These are phyloP conservation scores for Mycena indigotica DNA, from an alignment of 768 basidiomycete species.

Conservation along the genomic window DNA sequence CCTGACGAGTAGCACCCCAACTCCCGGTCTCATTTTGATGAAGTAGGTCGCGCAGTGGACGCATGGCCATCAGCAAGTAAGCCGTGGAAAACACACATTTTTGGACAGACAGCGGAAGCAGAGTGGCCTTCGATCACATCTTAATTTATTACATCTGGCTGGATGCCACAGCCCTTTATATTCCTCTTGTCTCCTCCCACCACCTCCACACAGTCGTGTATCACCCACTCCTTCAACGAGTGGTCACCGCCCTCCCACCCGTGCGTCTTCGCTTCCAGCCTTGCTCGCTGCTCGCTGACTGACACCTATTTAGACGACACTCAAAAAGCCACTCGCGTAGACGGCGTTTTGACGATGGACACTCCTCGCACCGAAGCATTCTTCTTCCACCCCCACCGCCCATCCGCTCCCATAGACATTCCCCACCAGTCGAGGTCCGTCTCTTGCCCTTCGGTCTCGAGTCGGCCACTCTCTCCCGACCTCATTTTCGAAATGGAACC, in stretches of 20 bases:
- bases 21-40: no score
- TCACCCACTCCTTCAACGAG: background rate
- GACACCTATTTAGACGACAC: background rate
- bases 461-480: constrained; percentile 43
- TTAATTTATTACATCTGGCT: no score
- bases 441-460: constrained; percentile 27
- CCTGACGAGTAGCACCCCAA: no score
- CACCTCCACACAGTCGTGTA: no score
- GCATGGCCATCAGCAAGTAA: background rate
- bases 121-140: background rate
- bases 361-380: constrained; percentile 14
- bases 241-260: background rate
- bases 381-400: constrained; percentile 25
- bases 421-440: constrained; percentile 24
- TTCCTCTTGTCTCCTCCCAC: background rate
- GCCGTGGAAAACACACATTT: no score
- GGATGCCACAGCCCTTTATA: background rate
- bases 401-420: constrained; percentile 50
- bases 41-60: background rate
- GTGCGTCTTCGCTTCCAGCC: background rate
- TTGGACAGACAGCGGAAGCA: background rate
- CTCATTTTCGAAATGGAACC: constrained; percentile 61
- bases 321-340: background rate
- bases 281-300: background rate
- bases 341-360: constrained; percentile 7